Conservation (phyloP, 768 basidiomycete species). For the Thelephora ganbajun region DNA sequence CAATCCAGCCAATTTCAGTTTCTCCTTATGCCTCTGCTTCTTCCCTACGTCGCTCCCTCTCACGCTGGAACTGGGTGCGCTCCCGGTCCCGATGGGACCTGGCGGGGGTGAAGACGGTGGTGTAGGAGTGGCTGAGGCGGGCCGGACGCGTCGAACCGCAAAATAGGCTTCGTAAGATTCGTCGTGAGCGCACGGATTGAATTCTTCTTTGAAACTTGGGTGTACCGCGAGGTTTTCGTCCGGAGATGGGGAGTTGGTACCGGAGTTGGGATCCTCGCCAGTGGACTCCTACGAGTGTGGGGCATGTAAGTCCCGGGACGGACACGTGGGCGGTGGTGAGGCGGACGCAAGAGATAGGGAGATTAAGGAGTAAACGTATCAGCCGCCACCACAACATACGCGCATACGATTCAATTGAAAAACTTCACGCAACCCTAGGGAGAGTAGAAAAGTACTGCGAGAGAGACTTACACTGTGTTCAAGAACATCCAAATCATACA, state of each 20-base stretch:
- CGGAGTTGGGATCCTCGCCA: conserved; percentile 24
- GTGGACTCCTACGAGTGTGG: conserved; percentile 6
- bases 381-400: no score
- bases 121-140: conserved; percentile 34
- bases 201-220: conserved; percentile 67
- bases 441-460: background rate
- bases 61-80: conserved; percentile 17
- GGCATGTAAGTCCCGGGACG: no score
- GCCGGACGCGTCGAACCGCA: conserved; percentile 46
- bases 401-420: no score
- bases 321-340: no score
- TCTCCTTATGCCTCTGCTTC: conserved; percentile 12
- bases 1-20: conserved; percentile 50
- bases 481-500: conserved; percentile 64
- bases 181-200: conserved; percentile 37
- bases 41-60: conserved; percentile 33
- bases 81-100: conserved; percentile 19
- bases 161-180: conserved; percentile 46
- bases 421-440: no score
- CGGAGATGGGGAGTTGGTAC: conserved; percentile 46
- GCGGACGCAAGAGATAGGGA: no score
- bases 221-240: conserved; percentile 54
- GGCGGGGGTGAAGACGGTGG: conserved; percentile 45
- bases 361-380: no score
- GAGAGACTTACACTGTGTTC: conserved; percentile 42